phyloP scores from a whole-genome alignment of 371 early-diverging fungal genomes.

The Mucor mucedo region DNA sequence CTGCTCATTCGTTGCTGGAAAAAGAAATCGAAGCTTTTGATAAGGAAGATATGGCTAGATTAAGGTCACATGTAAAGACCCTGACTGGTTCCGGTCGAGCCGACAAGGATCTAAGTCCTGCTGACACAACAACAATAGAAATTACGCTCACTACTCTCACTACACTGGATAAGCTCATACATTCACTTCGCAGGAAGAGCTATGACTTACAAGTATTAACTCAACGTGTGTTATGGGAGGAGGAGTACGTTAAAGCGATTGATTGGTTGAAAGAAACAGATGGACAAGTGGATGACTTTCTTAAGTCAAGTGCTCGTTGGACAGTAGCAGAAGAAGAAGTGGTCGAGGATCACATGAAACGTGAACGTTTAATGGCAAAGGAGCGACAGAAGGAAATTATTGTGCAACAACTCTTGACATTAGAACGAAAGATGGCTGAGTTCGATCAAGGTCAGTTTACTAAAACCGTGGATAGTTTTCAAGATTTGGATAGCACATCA shows the following conservation, averaged over 20 bases:
- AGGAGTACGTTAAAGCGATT: constrained; percentile 40
- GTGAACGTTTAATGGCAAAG: constrained; percentile 27
- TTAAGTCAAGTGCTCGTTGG: constrained; percentile 43
- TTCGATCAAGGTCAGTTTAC: constrained; percentile 54
- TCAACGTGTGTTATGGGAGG: constrained; percentile 52
- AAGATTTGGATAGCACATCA: constrained; percentile 49
- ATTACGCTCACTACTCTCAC: constrained; percentile 57
- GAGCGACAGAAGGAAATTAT: constrained; percentile 35
- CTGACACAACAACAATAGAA: constrained; percentile 61
- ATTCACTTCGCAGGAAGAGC: constrained; percentile 38
- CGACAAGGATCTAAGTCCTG: constrained; percentile 56
- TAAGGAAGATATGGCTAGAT: constrained; percentile 56
- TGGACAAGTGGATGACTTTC: constrained; percentile 35
- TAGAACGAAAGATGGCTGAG: constrained; percentile 40
- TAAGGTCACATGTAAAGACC: constrained; percentile 59
- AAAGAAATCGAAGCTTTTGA: constrained; percentile 55
- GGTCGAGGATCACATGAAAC: constrained; percentile 13
- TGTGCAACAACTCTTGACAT: constrained; percentile 32
- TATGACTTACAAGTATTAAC: constrained; percentile 44
- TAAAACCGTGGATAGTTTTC: constrained; percentile 41
- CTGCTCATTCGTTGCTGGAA: constrained; percentile 43
- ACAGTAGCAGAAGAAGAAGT: constrained; percentile 18
- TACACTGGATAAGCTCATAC: constrained; percentile 48
- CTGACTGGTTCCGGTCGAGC: constrained; percentile 41
- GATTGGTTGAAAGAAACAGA: constrained; percentile 39